phyloP scores from a whole-genome alignment of 352 stramenopile genomes.

The Pythium sp. region DNA sequence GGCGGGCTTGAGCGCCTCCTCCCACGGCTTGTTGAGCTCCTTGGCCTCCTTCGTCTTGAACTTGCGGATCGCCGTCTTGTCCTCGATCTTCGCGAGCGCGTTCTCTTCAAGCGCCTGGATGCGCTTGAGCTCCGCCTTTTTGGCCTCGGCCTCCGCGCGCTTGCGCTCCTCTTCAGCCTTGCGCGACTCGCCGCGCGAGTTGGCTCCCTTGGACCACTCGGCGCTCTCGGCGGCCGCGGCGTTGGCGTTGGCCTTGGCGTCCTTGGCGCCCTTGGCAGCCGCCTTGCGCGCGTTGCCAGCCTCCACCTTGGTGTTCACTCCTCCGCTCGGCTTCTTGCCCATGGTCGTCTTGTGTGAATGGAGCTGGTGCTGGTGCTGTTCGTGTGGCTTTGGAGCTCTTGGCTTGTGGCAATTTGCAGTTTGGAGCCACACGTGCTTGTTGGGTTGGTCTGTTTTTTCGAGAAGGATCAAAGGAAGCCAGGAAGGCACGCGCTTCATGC shows the following conservation, averaged over 20 bases:
- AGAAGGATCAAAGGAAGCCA: background rate
- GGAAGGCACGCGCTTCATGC: background rate
- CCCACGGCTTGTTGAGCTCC: background rate
- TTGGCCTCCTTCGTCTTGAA: background rate
- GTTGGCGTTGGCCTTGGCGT: background rate
- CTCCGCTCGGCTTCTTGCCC: background rate
- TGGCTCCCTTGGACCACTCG: background rate
- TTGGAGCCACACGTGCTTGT: background rate
- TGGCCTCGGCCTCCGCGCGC: background rate
- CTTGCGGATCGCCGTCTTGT: background rate
- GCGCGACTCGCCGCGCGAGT: background rate
- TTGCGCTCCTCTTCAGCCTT: background rate
- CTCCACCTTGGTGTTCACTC: background rate
- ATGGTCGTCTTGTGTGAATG: background rate
- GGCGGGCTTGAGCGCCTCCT: background rate
- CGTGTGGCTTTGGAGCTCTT: background rate
- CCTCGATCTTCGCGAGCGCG: background rate
- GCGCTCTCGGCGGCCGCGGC: background rate
- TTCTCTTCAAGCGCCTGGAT: background rate
- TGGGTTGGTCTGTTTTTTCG: background rate
- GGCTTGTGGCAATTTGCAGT: background rate
- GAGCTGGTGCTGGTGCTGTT: background rate
- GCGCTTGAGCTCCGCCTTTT: background rate
- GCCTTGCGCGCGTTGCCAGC: background rate
- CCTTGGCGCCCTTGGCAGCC: conserved; percentile 32